Percentiles rank a stretch among this genome's conserved stretches.
These are phyloP conservation scores for Fusarium acutatum DNA, from an alignment of 2,329 filamentous ascomycete genomes.

Conservation along the genomic window DNA sequence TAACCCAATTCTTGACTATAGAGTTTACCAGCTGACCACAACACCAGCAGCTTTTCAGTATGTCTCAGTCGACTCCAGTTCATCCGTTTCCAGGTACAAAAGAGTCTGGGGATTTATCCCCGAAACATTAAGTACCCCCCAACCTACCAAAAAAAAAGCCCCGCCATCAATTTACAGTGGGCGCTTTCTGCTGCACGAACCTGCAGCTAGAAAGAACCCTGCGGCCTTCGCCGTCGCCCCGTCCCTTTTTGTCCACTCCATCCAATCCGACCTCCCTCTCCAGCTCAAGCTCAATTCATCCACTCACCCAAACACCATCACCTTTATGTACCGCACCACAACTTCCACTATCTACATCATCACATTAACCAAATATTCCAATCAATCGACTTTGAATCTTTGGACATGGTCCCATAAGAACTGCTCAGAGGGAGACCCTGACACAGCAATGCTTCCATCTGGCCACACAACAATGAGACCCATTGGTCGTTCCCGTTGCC, in stretches of 20 bases:
- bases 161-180: slow-evolving; percentile 33
- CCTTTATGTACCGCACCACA: slow-evolving; percentile 14
- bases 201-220: slow-evolving; percentile 32
- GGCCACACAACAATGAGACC: neutral
- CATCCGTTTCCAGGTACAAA: slow-evolving; percentile 2
- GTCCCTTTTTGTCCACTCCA: slow-evolving; percentile 32
- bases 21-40: neutral
- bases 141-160: neutral
- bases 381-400: neutral
- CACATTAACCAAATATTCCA: neutral
- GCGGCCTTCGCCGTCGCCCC: slow-evolving; percentile 31
- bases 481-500: neutral
- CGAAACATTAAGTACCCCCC: slow-evolving; percentile 10
- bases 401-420: neutral
- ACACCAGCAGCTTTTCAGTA: neutral
- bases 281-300: slow-evolving; percentile 17
- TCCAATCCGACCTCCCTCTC: slow-evolving; percentile 3
- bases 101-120: neutral
- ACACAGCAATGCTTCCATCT: neutral
- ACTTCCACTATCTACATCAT: slow-evolving; percentile 20
- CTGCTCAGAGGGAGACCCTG: neutral
- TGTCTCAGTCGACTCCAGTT: slow-evolving; percentile 3
- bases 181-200: slow-evolving; percentile 15
- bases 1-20: neutral
- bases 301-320: slow-evolving; percentile 24